These are phyloP conservation scores for Alternaria angustiovoidea DNA, from an alignment of 2,329 filamentous ascomycete species.

Conservation along the genomic window DNA sequence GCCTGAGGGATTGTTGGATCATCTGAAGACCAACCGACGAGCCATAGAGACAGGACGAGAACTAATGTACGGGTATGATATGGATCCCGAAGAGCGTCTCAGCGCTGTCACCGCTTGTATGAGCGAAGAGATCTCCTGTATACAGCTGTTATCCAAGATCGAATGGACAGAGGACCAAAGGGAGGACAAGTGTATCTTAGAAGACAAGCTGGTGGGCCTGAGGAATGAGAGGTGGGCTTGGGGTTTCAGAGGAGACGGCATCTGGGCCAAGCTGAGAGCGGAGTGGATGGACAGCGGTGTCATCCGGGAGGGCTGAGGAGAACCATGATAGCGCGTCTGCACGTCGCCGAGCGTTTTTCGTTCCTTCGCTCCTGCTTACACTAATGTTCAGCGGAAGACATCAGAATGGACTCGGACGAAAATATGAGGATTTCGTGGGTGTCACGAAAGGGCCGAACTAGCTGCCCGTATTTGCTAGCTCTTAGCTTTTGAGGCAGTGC, in stretches of 20 bases:
- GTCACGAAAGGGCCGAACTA: background rate
- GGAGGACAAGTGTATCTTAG: constrained; percentile 8
- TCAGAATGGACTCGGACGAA: background rate
- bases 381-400: background rate
- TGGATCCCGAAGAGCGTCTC: constrained; percentile 22
- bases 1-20: constrained; percentile 3
- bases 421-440: background rate
- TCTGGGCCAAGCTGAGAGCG: constrained; percentile 20
- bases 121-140: constrained; percentile 31
- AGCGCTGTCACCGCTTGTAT: constrained; percentile 21
- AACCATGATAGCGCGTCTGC: background rate
- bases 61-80: constrained; percentile 15
- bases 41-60: constrained; percentile 11
- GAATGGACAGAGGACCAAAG: background rate
- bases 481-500: constrained; percentile 13
- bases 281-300: constrained; percentile 29
- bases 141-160: constrained; percentile 18
- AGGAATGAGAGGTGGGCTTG: constrained; percentile 26
- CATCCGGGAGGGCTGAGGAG: constrained; percentile 7
- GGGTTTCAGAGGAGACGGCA: constrained; percentile 23
- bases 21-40: constrained; percentile 15
- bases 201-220: constrained; percentile 10
- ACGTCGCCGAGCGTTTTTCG: background rate
- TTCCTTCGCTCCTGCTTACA: background rate
- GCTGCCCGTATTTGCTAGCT: background rate